Evolutionary conservation across 352 stramenopile genomes (phyloP), one percentile per base, ranked within the genome.

Genomic region (Pythium dissotocum): DNA sequence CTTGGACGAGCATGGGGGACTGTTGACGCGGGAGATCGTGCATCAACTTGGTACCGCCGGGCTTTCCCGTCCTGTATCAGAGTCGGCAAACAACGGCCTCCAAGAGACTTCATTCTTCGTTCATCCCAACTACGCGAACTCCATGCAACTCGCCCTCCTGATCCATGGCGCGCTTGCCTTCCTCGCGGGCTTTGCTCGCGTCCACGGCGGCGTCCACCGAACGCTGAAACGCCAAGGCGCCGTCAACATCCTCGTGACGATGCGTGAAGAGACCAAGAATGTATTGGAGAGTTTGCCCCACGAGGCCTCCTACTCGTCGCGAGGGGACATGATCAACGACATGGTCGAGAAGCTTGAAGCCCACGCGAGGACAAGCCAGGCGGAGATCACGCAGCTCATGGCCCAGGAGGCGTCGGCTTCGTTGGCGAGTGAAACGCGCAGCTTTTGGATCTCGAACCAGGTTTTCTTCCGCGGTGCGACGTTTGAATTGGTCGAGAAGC

Each of bases 401-500:
- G 48, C 61, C 13, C 61, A 67, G 13, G 61, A 67, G 51, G 52
- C 33, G 32, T 67, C 61, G 2, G 3, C 9, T 18, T 5, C 33
- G 35, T 24, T 57, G 5, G 33, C 16, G 28, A 42, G n/a, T 44
- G 46, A 65, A 12, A 28, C 33, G 18, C 9, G 28, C 7, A 65
- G 44, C 42, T 63, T 63, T 24, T 69, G 63, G 63, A 69, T 69
- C 54, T 16, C 53, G 12, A 69, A 69, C 63, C 53, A 57, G 2
- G 21, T 62, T 2, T 55, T 58, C 52, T 54, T 69, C 32, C 24
- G 38, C 2, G 53, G 49, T 42, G 62, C 62, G 8, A 56, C 40
- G 24, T 8, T 51, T 18, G 44, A 58, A 12, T 32, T 69, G 14
- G 54, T 63, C 21, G 63, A 69, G 42, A 70, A 71, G 33, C 40